Evolutionary conservation across 2,329 filamentous ascomycete genomes (phyloP), one percentile per base, ranked within the genome.

Genomic region (Thelonectria blattea): DNA sequence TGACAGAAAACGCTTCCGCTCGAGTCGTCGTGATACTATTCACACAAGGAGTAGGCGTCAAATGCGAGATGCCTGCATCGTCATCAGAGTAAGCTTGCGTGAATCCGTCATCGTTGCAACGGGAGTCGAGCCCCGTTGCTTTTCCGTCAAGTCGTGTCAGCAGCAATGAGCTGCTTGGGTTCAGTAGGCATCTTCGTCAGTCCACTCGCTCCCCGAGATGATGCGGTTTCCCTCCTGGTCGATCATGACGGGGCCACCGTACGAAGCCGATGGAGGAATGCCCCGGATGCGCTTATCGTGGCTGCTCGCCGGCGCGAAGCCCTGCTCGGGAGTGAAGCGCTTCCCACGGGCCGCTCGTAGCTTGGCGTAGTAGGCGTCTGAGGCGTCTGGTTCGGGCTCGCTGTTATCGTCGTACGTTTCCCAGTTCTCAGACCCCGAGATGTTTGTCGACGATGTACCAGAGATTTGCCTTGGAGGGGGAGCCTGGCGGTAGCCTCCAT

Each of bases 361-460:
- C 75, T 91, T 92, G 65, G 91, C 90, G 71, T 92, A 92, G 75
- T 96, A 96, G 10, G 87, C 83, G 62, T 95, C 91, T 4, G 88
- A 88, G 0, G 85, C 85, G 73, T 97, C 93, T 22, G 84, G 82
- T 69, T 92, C 91, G 0, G 89, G 86, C 70, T 92, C 89, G 62
- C 90, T 92, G 66, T 85, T 87, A 74, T 96, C 92, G 68, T 95
- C 93, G 70, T 95, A 98, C 10, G 93, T 97, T 77, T 98, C 94
- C 94, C 94, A 98, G 75, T 98, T 98, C 77, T 98, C 94, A 3
- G 92, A 96, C 1, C 91, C 92, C 5, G 91, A 92, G 24, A 91
- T 83, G 20, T 83, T 83, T 1, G 90, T 92, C n/a, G 91, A 93
- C 0, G 88, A 93, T 1, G 89, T 89, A 51, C 65, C 69, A 3